Evolutionary conservation across 1,284 basidiomycete species (phyloP).

Genomic region (Tilletia setariae): DNA sequence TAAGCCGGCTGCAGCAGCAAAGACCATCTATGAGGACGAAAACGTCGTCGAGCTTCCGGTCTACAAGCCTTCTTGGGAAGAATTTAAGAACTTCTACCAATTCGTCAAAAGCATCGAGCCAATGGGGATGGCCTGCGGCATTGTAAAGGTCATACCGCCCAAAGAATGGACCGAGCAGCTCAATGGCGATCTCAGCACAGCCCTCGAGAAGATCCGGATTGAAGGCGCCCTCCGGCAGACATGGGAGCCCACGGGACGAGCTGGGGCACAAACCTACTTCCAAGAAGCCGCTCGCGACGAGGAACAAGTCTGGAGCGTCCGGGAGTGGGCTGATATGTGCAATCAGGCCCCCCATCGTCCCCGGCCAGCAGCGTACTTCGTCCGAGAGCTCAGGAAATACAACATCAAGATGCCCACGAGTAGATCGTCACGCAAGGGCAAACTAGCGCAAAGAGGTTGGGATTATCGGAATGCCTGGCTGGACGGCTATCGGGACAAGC

Average conservation of each 20-base stretch:
- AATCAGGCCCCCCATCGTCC: background rate
- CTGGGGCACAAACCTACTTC: slow-evolving; percentile 47
- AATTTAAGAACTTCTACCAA: slow-evolving; percentile 50
- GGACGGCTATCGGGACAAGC: slow-evolving; percentile 20
- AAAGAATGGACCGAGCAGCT: slow-evolving; percentile 44
- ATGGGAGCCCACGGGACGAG: slow-evolving; percentile 44
- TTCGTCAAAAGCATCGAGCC: slow-evolving; percentile 47
- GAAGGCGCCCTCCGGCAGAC: slow-evolving; percentile 45
- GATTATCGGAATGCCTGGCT: background rate
- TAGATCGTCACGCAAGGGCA: slow-evolving; percentile 18
- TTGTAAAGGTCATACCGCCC: slow-evolving; percentile 51
- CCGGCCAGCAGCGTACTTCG: background rate
- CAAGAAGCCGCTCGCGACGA: too few species aligned
- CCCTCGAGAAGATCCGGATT: slow-evolving; percentile 42
- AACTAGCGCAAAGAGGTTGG: slow-evolving; percentile 33
- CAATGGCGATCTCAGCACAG: slow-evolving; percentile 32
- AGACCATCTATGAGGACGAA: too few species aligned
- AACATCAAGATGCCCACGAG: slow-evolving; percentile 16
- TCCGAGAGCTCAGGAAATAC: background rate
- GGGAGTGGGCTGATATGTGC: background rate
- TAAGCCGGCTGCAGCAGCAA: too few species aligned
- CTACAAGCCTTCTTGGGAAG: slow-evolving; percentile 48
- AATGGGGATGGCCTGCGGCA: slow-evolving; percentile 50
- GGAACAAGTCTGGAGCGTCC: background rate
- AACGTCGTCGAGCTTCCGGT: too few species aligned